Conservation (phyloP, 179 eudicot genomes). For the Carnegiea gigantea region DNA sequence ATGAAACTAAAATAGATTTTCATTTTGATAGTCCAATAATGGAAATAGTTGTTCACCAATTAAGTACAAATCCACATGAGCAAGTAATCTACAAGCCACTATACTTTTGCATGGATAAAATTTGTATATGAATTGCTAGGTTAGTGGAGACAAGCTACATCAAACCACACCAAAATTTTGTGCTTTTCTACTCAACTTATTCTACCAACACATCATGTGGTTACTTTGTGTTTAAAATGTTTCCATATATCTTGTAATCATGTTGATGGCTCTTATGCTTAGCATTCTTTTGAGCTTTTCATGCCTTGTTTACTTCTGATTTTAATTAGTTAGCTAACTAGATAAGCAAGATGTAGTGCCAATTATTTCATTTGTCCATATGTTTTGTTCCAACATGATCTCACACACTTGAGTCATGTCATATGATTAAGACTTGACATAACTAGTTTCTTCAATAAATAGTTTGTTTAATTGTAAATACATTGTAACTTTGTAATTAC, state of each 20-base stretch:
- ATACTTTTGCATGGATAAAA: not conserved
- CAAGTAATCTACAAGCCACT: not conserved
- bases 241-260: slow-evolving; percentile 27
- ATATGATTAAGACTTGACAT: not conserved
- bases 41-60: not conserved
- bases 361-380: not conserved
- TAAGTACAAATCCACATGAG: too few relatives aligned
- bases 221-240: slow-evolving; percentile 4
- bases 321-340: not conserved
- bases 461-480: too few relatives aligned
- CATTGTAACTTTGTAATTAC: too few relatives aligned
- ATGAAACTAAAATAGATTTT: too few relatives aligned
- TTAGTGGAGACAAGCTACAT: slow-evolving; percentile 33
- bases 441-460: too few relatives aligned
- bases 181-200: slow-evolving; percentile 31
- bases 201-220: slow-evolving; percentile 32
- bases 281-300: not conserved
- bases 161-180: slow-evolving; percentile 20
- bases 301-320: too few relatives aligned
- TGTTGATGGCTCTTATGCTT: slow-evolving; percentile 26
- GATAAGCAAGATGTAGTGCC: not conserved
- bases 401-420: not conserved
- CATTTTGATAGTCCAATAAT: not conserved
- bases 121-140: slow-evolving; percentile 11
- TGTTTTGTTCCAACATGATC: too few relatives aligned